These are phyloP conservation scores for Bruguiera hainesii DNA, from an alignment of 441 rosid genomes.

Conservation along the genomic window DNA sequence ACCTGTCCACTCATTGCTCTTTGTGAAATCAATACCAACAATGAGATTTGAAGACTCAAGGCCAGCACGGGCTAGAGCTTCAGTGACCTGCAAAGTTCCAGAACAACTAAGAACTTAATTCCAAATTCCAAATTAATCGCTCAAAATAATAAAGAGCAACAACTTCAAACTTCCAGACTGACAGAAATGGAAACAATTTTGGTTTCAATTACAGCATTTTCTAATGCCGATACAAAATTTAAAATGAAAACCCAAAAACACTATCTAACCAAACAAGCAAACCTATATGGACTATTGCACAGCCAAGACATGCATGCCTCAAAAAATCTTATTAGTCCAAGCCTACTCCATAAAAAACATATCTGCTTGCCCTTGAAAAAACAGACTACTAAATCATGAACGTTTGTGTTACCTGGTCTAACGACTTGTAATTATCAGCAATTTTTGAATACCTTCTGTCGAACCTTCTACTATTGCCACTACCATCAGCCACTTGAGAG, in stretches of 20 bases:
- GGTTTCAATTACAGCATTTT: too few relatives aligned
- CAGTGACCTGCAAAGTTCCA: conserved; percentile 50
- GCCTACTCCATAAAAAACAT: too few relatives aligned
- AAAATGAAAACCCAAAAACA: too few relatives aligned
- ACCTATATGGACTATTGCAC: too few relatives aligned
- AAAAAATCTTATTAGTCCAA: too few relatives aligned
- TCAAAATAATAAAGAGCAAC: neutral
- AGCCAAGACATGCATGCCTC: too few relatives aligned
- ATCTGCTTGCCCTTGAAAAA: too few relatives aligned
- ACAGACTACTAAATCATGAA: neutral
- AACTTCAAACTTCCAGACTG: neutral
- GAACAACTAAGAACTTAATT: neutral
- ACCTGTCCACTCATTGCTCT: conserved; percentile 99
- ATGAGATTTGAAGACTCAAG: conserved; percentile 94
- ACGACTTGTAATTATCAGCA: conserved; percentile 76
- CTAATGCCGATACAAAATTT: too few relatives aligned
- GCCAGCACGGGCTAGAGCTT: conserved; percentile 77
- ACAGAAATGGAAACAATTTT: too few relatives aligned
- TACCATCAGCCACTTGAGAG: conserved; percentile 29
- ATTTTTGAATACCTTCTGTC: conserved; percentile 76
- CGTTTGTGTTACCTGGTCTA: conserved; percentile 60
- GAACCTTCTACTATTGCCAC: conserved; percentile 40
- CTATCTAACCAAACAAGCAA: too few relatives aligned
- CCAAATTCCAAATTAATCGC: neutral
- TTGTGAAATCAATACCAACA: conserved; percentile 91